phyloP scores from a whole-genome alignment of 495 filamentous ascomycete species.

The Penicillium argentinense region DNA sequence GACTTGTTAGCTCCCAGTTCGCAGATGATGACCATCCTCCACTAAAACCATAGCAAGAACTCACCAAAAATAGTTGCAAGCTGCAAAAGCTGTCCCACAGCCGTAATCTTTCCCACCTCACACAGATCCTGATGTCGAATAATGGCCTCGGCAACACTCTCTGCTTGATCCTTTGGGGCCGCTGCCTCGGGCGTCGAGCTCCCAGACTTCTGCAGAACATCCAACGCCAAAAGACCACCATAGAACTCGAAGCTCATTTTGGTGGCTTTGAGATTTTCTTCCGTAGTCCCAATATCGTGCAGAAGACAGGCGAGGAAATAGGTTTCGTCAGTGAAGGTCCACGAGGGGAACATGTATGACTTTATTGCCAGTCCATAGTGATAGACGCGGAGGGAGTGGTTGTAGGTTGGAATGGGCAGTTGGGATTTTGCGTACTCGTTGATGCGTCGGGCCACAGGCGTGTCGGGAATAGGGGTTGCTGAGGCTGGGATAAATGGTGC shows the following conservation, averaged over 20 bases:
- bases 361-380: conserved; percentile 56
- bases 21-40: too few relatives aligned
- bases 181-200: too few relatives aligned
- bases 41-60: too few relatives aligned
- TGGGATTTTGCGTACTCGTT: conserved; percentile 20
- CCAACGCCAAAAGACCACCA: conserved; percentile 43
- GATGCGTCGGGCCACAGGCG: too few relatives aligned
- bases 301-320: conserved; percentile 52
- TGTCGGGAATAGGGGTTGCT: too few relatives aligned
- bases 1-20: too few relatives aligned
- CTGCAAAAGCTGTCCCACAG: conserved; percentile 68
- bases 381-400: conserved; percentile 75
- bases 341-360: neutral
- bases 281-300: conserved; percentile 72
- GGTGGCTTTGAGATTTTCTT: conserved; percentile 58
- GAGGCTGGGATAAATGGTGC: too few relatives aligned
- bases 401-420: conserved; percentile 53
- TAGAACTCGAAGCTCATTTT: conserved; percentile 50
- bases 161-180: conserved; percentile 36
- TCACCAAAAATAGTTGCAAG: conserved; percentile 71
- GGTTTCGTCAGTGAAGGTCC: too few relatives aligned
- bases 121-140: conserved; percentile 75
- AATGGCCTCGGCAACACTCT: conserved; percentile 66
- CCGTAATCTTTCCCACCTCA: conserved; percentile 62
- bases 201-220: conserved; percentile 71